Conservation (phyloP, 2,329 filamentous ascomycete species). For the Colletotrichum falcatum region DNA sequence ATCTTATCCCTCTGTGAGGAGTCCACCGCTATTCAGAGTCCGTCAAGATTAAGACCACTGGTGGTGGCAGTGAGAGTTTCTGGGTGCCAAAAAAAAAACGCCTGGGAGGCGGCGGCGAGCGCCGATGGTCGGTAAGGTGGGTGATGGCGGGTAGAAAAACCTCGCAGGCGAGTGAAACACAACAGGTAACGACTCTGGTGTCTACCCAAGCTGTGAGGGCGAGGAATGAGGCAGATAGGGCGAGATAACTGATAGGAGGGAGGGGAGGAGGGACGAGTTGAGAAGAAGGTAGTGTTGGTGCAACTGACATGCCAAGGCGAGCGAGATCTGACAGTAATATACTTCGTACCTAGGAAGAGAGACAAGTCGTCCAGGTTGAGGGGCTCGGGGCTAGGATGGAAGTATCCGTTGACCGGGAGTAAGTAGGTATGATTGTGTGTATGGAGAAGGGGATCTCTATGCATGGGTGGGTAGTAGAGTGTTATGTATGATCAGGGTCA, state of each 20-base stretch:
- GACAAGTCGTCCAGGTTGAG: constrained; percentile 10
- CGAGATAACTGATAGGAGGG: constrained; percentile 12
- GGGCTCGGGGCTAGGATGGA: neutral
- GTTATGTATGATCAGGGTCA: constrained; percentile 15
- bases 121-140: neutral
- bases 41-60: neutral
- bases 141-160: constrained; percentile 27
- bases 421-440: neutral
- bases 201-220: constrained; percentile 10
- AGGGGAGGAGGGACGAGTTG: constrained; percentile 12
- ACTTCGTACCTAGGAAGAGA: too few species aligned
- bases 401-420: neutral
- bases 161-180: constrained; percentile 39
- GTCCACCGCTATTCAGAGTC: neutral
- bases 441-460: neutral
- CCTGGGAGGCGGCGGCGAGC: too few species aligned
- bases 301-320: constrained; percentile 36
- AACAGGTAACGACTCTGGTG: constrained; percentile 38
- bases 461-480: neutral
- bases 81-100: too few species aligned
- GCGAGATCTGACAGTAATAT: constrained; percentile 28
- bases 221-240: constrained; percentile 32
- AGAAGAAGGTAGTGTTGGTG: constrained; percentile 6
- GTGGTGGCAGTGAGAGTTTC: neutral
- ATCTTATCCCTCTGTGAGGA: neutral